These are phyloP conservation scores for Trichaptum fuscoviolaceum DNA, from an alignment of 768 basidiomycete genomes.

Conservation along the genomic window DNA sequence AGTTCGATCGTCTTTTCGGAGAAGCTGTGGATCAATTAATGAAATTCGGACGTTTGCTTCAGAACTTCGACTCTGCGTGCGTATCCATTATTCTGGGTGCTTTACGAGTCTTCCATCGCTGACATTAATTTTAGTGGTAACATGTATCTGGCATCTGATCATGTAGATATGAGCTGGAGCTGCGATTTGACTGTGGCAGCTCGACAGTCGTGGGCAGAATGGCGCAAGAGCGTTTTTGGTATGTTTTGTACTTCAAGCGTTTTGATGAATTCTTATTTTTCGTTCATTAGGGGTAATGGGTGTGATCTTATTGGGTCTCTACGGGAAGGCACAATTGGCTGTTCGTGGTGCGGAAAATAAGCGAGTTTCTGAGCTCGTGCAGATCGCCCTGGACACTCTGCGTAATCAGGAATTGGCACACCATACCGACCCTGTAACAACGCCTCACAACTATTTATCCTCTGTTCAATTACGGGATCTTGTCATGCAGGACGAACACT, in stretches of 20 bases:
- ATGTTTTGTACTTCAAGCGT: slow-evolving; percentile 19
- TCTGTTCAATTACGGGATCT: slow-evolving; percentile 86
- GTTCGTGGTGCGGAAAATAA: slow-evolving; percentile 52
- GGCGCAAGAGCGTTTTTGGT: slow-evolving; percentile 63
- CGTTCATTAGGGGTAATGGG: slow-evolving; percentile 18
- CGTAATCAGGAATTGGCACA: slow-evolving; percentile 80
- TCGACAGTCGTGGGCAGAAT: slow-evolving; percentile 62
- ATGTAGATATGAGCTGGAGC: slow-evolving; percentile 57
- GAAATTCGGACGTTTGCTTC: slow-evolving; percentile 67
- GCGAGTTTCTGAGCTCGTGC: slow-evolving; percentile 69
- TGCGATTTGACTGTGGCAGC: slow-evolving; percentile 64
- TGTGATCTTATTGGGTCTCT: slow-evolving; percentile 24
- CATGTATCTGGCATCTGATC: slow-evolving; percentile 72
- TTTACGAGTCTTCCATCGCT: slow-evolving; percentile 9
- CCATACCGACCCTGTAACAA: slow-evolving; percentile 73
- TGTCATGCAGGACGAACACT: slow-evolving; percentile 77
- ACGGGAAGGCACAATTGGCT: slow-evolving; percentile 39
- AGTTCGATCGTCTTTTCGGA: slow-evolving; percentile 71
- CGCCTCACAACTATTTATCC: slow-evolving; percentile 72
- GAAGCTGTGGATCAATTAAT: slow-evolving; percentile 75
- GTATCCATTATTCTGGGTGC: slow-evolving; percentile 24
- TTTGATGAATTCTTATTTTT: slow-evolving; percentile 21
- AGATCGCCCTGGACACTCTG: slow-evolving; percentile 72
- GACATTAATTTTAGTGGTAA: slow-evolving; percentile 42
- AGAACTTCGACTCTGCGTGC: slow-evolving; percentile 60